Conservation (phyloP, 2,329 filamentous ascomycete genomes). For the Cryphonectria nitschkei region DNA sequence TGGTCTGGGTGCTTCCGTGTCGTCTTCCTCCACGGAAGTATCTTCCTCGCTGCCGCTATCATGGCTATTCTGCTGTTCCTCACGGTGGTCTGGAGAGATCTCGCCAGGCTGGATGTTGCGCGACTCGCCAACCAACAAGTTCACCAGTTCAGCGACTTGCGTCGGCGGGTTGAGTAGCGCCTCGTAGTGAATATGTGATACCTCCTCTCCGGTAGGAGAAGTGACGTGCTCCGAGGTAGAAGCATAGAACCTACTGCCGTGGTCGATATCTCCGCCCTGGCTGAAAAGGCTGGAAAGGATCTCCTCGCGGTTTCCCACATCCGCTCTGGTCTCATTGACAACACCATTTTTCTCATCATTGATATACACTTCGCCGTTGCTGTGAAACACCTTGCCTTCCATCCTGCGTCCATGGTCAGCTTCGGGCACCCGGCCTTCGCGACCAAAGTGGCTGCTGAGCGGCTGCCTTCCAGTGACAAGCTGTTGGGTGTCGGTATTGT, state of each 20-base stretch:
- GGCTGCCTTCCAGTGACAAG: conserved; percentile 76
- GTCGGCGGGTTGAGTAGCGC: conserved; percentile 51
- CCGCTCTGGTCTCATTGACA: conserved; percentile 62
- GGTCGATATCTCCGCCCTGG: conserved; percentile 36
- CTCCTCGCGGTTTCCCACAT: conserved; percentile 63
- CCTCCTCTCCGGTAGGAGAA: conserved; percentile 22
- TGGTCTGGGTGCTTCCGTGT: conserved; percentile 24
- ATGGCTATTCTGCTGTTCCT: conserved; percentile 23
- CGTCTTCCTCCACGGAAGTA: conserved; percentile 29
- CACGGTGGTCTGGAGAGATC: conserved; percentile 11
- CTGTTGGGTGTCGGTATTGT: conserved; percentile 75
- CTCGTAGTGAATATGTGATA: conserved; percentile 42
- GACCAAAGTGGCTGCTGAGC: conserved; percentile 73
- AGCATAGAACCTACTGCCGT: conserved; percentile 40
- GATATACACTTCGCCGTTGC: conserved; percentile 67
- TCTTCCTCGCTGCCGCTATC: conserved; percentile 27
- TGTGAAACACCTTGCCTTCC: conserved; percentile 68
- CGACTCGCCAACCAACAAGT: conserved; percentile 42
- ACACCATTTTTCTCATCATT: conserved; percentile 60
- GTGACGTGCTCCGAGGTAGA: conserved; percentile 28
- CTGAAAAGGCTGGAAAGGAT: conserved; percentile 60
- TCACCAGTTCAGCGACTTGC: conserved; percentile 47
- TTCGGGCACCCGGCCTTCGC: conserved; percentile 69
- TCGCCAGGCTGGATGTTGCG: conserved; percentile 30
- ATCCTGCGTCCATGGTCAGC: conserved; percentile 64